Conservation (phyloP, 169 alveolate genomes). For the Ichthyophthirius multifiliis region DNA sequence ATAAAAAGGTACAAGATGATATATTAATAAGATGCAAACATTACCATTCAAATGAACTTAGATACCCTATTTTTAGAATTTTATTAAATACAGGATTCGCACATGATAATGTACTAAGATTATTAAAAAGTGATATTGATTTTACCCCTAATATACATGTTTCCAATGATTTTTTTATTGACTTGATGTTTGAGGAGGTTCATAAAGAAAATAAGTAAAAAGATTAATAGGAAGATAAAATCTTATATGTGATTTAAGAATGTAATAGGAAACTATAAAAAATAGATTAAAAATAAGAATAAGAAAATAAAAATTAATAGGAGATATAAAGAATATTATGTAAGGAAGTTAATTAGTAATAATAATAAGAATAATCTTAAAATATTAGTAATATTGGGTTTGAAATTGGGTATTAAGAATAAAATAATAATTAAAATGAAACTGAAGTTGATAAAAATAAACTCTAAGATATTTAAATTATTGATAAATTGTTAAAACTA, state of each 20-base stretch:
- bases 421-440: background rate
- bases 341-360: background rate
- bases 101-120: constrained; percentile 5
- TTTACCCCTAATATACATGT: constrained; percentile 7
- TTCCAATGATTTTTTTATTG: constrained; percentile 3
- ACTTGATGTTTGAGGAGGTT: background rate
- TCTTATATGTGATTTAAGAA: background rate
- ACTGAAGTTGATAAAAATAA: background rate
- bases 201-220: background rate
- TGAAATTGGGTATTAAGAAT: background rate
- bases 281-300: background rate
- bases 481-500: background rate
- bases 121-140: constrained; percentile 16
- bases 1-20: background rate
- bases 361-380: background rate
- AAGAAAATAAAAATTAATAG: background rate
- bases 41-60: background rate
- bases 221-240: background rate
- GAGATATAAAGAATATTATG: background rate
- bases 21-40: constrained; percentile 6
- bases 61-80: constrained; percentile 11
- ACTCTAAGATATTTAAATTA: background rate
- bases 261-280: background rate
- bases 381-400: background rate
- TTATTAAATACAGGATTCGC: background rate